Evolutionary conservation across 352 stramenopile genomes (phyloP).

Genomic region (Globisporangium sylvaticum): DNA sequence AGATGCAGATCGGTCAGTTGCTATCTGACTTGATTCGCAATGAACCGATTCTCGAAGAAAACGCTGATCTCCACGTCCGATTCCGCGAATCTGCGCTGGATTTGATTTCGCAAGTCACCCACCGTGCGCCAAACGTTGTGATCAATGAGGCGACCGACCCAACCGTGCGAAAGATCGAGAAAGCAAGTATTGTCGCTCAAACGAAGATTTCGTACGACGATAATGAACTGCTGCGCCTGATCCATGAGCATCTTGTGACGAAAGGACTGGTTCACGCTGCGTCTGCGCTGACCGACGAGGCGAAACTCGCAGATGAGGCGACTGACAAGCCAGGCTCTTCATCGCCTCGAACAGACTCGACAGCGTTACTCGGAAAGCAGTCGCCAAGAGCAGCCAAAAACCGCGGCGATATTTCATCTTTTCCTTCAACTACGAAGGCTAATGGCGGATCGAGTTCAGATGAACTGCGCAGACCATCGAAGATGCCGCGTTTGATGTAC

Average conservation of each 20-base stretch:
- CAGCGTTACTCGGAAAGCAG: slow-evolving; percentile 11
- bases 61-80: slow-evolving; percentile 80
- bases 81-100: slow-evolving; percentile 85
- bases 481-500: slow-evolving; percentile 12
- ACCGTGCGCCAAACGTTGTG: slow-evolving; percentile 74
- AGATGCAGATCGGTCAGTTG: slow-evolving; percentile 85
- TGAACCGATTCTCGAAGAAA: slow-evolving; percentile 83
- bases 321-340: slow-evolving; percentile 8
- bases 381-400: slow-evolving; percentile 13
- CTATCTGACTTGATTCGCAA: slow-evolving; percentile 85
- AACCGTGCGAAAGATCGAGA: slow-evolving; percentile 85
- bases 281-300: slow-evolving; percentile 45
- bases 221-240: slow-evolving; percentile 79
- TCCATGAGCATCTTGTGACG: slow-evolving; percentile 77
- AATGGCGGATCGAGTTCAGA: not conserved
- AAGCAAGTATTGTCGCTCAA: slow-evolving; percentile 85
- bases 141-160: slow-evolving; percentile 87
- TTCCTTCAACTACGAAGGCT: not conserved
- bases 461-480: slow-evolving; percentile 15
- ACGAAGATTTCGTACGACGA: slow-evolving; percentile 85
- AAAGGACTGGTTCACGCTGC: slow-evolving; percentile 65
- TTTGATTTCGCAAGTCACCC: slow-evolving; percentile 85
- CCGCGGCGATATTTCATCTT: slow-evolving; percentile 3
- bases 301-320: slow-evolving; percentile 27
- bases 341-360: slow-evolving; percentile 14